Evolutionary conservation across 2,329 filamentous ascomycete genomes (phyloP).

Genomic region (Xylaria arbuscula): DNA sequence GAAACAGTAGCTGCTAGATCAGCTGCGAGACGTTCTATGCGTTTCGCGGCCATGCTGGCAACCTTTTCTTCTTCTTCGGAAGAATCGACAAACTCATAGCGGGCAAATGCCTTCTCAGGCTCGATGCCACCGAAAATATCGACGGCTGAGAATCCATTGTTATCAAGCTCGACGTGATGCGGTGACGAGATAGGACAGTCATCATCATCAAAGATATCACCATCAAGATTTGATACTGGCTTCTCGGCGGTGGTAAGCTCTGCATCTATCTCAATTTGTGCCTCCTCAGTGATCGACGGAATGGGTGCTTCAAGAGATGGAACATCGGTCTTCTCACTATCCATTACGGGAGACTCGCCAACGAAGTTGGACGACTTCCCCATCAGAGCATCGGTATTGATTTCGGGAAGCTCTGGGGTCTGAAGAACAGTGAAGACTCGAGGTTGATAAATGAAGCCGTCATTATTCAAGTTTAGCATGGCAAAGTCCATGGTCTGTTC

Average conservation of each 20-base stretch:
- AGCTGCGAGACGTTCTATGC: slow-evolving; percentile 62
- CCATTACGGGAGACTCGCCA: slow-evolving; percentile 56
- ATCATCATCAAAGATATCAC: slow-evolving; percentile 69
- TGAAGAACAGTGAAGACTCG: slow-evolving; percentile 80
- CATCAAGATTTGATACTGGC: slow-evolving; percentile 54
- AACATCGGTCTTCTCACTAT: slow-evolving; percentile 68
- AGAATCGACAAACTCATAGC: slow-evolving; percentile 72
- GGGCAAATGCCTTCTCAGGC: slow-evolving; percentile 71
- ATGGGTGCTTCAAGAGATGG: slow-evolving; percentile 63
- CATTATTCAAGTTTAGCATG: slow-evolving; percentile 70
- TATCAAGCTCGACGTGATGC: slow-evolving; percentile 55
- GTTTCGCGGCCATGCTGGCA: slow-evolving; percentile 59
- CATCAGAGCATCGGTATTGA: slow-evolving; percentile 72
- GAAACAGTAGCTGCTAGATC: slow-evolving; percentile 52
- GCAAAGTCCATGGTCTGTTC: slow-evolving; percentile 82
- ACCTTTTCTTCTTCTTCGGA: slow-evolving; percentile 61
- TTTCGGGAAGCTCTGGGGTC: slow-evolving; percentile 72
- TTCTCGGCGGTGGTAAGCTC: slow-evolving; percentile 45
- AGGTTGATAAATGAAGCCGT: slow-evolving; percentile 70
- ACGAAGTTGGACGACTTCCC: slow-evolving; percentile 74
- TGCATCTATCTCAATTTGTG: slow-evolving; percentile 46
- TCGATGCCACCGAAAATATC: slow-evolving; percentile 66
- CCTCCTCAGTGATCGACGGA: slow-evolving; percentile 46
- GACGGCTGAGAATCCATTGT: slow-evolving; percentile 54
- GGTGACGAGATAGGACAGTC: slow-evolving; percentile 46